Conservation (phyloP, 2,329 filamentous ascomycete species). For the Cadophora gregata region DNA sequence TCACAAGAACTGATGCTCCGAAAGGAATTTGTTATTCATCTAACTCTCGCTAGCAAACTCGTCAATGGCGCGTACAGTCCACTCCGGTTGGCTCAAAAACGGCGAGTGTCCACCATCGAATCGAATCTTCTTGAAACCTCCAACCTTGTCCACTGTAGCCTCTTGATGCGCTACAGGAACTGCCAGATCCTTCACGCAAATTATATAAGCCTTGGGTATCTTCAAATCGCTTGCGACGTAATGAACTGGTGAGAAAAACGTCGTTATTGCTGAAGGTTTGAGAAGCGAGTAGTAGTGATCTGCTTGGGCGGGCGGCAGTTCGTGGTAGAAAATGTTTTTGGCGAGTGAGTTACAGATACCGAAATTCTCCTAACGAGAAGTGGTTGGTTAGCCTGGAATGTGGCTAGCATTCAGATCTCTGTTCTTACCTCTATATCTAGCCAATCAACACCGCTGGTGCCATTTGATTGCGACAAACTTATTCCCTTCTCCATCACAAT, state of each 20-base stretch:
- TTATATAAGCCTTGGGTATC: slow-evolving; percentile 14
- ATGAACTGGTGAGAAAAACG: slow-evolving; percentile 14
- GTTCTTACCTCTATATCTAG: background rate
- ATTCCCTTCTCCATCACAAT: slow-evolving; percentile 9
- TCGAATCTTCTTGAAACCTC: slow-evolving; percentile 19
- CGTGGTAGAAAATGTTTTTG: slow-evolving; percentile 6
- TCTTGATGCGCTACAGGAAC: slow-evolving; percentile 20
- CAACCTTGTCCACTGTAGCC: slow-evolving; percentile 7
- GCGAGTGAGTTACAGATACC: background rate
- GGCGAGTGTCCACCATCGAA: slow-evolving; percentile 20
- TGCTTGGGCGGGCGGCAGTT: slow-evolving; percentile 4
- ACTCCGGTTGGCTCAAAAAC: slow-evolving; percentile 25
- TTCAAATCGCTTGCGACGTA: slow-evolving; percentile 16
- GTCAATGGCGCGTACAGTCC: slow-evolving; percentile 20
- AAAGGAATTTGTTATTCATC: background rate
- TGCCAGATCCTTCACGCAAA: slow-evolving; percentile 18
- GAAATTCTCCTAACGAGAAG: background rate
- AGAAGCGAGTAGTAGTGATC: slow-evolving; percentile 11
- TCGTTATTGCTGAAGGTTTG: background rate
- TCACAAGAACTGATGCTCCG: no score
- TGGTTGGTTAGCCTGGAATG: background rate
- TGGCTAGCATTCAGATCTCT: background rate
- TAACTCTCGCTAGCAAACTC: slow-evolving; percentile 10
- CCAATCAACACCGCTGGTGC: background rate
- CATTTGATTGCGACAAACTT: background rate